Conservation (phyloP, 2,329 filamentous ascomycete genomes). For the Rutstroemia sp. region DNA sequence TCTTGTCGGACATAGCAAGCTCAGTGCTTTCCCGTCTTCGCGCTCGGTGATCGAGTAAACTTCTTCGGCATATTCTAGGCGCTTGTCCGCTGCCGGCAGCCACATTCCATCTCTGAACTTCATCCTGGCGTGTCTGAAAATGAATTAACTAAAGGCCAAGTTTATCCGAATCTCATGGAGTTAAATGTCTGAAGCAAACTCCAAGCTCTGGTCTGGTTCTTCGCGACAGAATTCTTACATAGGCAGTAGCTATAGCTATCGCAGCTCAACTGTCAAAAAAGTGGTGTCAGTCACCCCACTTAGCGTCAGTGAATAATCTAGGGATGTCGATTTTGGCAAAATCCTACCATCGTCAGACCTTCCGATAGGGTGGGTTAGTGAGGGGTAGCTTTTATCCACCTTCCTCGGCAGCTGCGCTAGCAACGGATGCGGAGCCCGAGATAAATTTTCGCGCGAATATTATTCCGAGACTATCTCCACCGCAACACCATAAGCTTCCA, state of each 20-base stretch:
- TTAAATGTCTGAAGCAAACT: background rate
- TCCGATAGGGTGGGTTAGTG: conserved; percentile 3
- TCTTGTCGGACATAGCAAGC: conserved; percentile 49
- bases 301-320: background rate
- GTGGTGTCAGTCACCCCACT: background rate
- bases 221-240: background rate
- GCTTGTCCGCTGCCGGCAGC: conserved; percentile 52
- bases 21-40: conserved; percentile 41
- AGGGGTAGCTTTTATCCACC: conserved; percentile 7
- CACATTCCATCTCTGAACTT: conserved; percentile 63
- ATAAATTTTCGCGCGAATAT: conserved; percentile 5
- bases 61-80: conserved; percentile 59
- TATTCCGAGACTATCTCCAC: conserved; percentile 2
- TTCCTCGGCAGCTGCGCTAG: background rate
- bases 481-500: background rate
- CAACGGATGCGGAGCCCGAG: background rate
- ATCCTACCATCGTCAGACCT: background rate
- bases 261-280: background rate
- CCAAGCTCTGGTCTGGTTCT: background rate
- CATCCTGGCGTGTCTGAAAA: conserved; percentile 33
- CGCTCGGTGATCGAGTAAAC: conserved; percentile 42
- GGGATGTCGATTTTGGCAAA: background rate
- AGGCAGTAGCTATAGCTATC: background rate
- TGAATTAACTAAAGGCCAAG: background rate
- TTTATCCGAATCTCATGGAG: background rate